Percentiles rank a stretch among this genome's conserved stretches.
Conservation (phyloP, 2,329 filamentous ascomycete genomes). For the Ceratocystis destructans region DNA sequence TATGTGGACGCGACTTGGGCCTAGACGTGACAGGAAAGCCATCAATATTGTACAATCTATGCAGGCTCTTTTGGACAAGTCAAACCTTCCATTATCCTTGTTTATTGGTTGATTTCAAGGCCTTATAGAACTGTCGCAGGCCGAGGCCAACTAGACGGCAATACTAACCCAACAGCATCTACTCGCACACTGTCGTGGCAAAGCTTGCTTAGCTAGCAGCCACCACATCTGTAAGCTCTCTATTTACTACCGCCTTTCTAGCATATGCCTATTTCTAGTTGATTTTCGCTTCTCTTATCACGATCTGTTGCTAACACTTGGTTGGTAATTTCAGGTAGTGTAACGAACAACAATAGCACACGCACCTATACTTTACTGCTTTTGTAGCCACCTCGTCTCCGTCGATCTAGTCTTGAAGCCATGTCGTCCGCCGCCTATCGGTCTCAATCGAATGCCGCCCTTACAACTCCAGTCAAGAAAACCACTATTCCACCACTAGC, state of each 20-base stretch:
- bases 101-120: no score
- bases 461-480: slow-evolving; percentile 32
- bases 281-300: background rate
- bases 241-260: background rate
- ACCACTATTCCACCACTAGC: slow-evolving; percentile 26
- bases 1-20: slow-evolving; percentile 5
- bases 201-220: no score
- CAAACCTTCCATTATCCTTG: no score
- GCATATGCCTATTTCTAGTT: background rate
- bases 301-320: background rate
- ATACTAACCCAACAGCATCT: background rate
- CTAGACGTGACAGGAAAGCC: background rate
- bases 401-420: background rate
- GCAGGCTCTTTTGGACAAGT: no score
- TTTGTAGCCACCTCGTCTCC: background rate
- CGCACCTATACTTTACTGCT: no score
- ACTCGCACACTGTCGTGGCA: background rate
- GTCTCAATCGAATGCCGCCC: background rate
- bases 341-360: background rate
- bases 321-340: background rate
- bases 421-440: slow-evolving; percentile 8
- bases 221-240: background rate
- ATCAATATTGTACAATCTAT: no score
- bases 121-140: no score
- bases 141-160: no score